phyloP scores from a whole-genome alignment of 169 alveolate genomes.

The Plasmodium cynomolgi region DNA sequence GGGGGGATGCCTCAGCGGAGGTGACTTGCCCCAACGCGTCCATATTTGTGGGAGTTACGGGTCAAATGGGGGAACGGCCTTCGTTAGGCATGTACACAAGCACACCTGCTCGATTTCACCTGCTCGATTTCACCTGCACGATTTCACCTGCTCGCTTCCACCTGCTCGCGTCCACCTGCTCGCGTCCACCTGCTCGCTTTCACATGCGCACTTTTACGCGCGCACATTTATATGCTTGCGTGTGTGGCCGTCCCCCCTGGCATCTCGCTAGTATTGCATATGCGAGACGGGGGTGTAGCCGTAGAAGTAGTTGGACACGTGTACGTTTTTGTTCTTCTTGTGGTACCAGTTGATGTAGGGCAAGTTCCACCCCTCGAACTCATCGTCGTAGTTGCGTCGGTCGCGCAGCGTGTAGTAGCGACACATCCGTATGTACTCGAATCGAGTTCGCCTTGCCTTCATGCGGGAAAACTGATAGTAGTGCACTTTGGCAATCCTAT shows the following conservation, averaged over 20 bases:
- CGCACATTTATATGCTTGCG: background rate
- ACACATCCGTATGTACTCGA: constrained; percentile 83
- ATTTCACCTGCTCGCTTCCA: background rate
- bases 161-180: background rate
- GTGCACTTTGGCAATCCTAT: constrained; percentile 77
- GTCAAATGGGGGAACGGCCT: background rate
- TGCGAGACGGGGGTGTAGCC: constrained; percentile 41
- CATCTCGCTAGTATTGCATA: constrained; percentile 7
- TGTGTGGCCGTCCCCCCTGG: background rate
- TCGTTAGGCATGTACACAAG: background rate
- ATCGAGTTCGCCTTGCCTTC: constrained; percentile 82
- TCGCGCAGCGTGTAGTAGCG: constrained; percentile 83
- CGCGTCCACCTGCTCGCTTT: no score
- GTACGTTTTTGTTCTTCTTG: constrained; percentile 61
- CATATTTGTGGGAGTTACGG: background rate
- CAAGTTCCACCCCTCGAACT: constrained; percentile 83
- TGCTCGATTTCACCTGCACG: background rate
- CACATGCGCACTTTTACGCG: background rate
- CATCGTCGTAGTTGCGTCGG: constrained; percentile 79
- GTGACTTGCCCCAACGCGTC: background rate
- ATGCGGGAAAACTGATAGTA: constrained; percentile 86
- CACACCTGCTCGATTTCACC: background rate
- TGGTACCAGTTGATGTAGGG: constrained; percentile 85
- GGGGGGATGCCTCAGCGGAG: background rate
- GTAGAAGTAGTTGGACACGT: constrained; percentile 55